Percentiles rank a stretch among this genome's conserved stretches.
Conservation (phyloP, 257 asterid species). For the Solanum appendiculatum region DNA sequence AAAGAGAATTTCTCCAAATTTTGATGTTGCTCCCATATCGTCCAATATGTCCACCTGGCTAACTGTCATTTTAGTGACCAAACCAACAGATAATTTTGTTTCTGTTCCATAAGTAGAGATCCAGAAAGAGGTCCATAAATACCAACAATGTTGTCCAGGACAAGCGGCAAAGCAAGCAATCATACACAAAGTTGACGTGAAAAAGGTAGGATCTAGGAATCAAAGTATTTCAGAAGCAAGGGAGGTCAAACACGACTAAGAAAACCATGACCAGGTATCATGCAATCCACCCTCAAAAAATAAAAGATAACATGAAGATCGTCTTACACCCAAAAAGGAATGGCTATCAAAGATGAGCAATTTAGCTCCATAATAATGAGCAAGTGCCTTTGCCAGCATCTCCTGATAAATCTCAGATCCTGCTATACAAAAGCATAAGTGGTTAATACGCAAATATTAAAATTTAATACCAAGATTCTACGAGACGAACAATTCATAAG, state of each 20-base stretch:
- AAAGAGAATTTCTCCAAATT: not conserved
- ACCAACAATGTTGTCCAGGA: not conserved
- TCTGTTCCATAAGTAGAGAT: not conserved
- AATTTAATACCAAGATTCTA: not conserved
- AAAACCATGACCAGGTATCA: not conserved
- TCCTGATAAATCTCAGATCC: slow-evolving; percentile 92
- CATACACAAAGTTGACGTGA: not conserved
- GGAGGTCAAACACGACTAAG: not conserved
- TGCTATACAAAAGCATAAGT: slow-evolving; percentile 11
- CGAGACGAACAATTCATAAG: not conserved
- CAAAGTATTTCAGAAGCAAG: not conserved
- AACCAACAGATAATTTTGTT: not conserved
- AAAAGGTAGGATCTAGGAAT: not conserved
- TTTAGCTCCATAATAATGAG: slow-evolving; percentile 77
- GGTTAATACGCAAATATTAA: not conserved
- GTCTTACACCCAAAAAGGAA: slow-evolving; percentile 64
- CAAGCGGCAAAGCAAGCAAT: not conserved
- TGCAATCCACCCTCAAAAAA: not conserved
- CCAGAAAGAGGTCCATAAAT: not conserved
- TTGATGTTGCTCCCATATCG: not conserved
- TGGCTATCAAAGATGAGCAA: slow-evolving; percentile 71
- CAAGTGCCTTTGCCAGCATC: slow-evolving; percentile 86
- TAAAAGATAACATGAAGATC: not conserved
- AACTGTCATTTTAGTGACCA: not conserved
- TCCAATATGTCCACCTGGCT: not conserved